Base-by-base conservation (phyloP, 345 rosid genomes). In the Lumnitzera littorea region DNA sequence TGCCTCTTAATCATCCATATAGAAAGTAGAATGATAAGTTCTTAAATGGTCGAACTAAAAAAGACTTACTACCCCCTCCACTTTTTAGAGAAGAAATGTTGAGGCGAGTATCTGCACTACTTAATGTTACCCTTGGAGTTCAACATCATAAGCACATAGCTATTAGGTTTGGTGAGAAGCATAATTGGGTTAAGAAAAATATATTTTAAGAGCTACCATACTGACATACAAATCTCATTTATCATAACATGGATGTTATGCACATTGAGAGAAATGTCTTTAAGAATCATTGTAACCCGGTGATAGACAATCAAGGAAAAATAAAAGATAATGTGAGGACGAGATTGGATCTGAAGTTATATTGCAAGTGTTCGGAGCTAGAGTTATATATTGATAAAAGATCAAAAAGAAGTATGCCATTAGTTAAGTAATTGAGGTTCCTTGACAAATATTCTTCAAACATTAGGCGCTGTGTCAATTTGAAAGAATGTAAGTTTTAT, bases 391-490 rank as follows among this genome's bases (percentile, higher is more conserved):
- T 41, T 56, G 11, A 8, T 46, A 12, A 24, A 3, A 1, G 13
- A 47, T 3, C 5, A 56, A 31, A 46, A 60, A 41, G 24, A 2
- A 0, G 54, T 54, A 7, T 48, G 49, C 2, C 10, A 23, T 2
- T 61, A 48, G 15, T 71, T 2, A 50, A 13, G 0, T 2, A 46
- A 43, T 2, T 66, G 2, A 71, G 66, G 47, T 60, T 56, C 46
- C 59, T 13, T 3, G 29, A 66, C 46, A 49, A 54, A 3, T 65
- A 53, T 66, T 51, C 67, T 16, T 55, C 50, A 2, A 64, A 66
- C 52, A 13, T 65, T 20, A 1, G 20, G 20, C n/a, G 48, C 3
- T 56, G 31, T 61, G 50, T 65, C 24, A 61, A 55, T 3, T 8
- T 29, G 36, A 1, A 49, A 54, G 2, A 17, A 64, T 14, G 51